Percentiles rank a stretch among this genome's conserved stretches.
These are phyloP conservation scores for Carex kokanica DNA, from an alignment of 176 grass and related monocot species.

Conservation along the genomic window DNA sequence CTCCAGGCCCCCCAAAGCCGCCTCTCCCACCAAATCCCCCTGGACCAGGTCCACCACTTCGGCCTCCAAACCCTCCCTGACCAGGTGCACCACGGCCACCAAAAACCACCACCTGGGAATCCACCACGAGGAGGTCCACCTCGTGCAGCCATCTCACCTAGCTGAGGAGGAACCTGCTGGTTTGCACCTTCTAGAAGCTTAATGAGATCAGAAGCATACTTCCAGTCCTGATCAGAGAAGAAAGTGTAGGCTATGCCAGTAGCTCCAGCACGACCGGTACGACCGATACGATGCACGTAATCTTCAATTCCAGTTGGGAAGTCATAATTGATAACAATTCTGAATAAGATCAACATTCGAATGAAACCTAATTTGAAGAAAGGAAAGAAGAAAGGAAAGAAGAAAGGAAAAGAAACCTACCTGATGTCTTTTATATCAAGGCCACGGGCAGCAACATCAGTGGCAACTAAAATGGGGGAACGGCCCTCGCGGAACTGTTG, in stretches of 20 bases:
- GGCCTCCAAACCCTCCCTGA: slow-evolving; percentile 48
- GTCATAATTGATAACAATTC: slow-evolving; percentile 96
- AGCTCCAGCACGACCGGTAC: slow-evolving; percentile 89
- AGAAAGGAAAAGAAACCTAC: slow-evolving; percentile 12
- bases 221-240: slow-evolving; percentile 90
- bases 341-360: slow-evolving; percentile 22
- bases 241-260: slow-evolving; percentile 85
- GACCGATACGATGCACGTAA: slow-evolving; percentile 93
- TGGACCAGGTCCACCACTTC: slow-evolving; percentile 47
- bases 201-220: slow-evolving; percentile 79
- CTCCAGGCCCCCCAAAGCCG: slow-evolving; percentile 43
- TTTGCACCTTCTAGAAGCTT: slow-evolving; percentile 93
- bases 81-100: slow-evolving; percentile 26
- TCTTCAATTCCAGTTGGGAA: slow-evolving; percentile 92
- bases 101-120: slow-evolving; percentile 38
- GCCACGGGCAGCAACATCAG: slow-evolving; percentile 94
- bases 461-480: slow-evolving; percentile 87
- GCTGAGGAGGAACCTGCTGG: slow-evolving; percentile 80
- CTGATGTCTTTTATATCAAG: slow-evolving; percentile 98
- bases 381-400: too few relatives aligned
- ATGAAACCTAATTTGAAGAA: background rate
- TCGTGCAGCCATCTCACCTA: slow-evolving; percentile 64
- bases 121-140: slow-evolving; percentile 47
- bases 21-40: slow-evolving; percentile 54
- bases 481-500: slow-evolving; percentile 82